phyloP scores from a whole-genome alignment of 768 basidiomycete species.

The Tephrocybe sp. region DNA sequence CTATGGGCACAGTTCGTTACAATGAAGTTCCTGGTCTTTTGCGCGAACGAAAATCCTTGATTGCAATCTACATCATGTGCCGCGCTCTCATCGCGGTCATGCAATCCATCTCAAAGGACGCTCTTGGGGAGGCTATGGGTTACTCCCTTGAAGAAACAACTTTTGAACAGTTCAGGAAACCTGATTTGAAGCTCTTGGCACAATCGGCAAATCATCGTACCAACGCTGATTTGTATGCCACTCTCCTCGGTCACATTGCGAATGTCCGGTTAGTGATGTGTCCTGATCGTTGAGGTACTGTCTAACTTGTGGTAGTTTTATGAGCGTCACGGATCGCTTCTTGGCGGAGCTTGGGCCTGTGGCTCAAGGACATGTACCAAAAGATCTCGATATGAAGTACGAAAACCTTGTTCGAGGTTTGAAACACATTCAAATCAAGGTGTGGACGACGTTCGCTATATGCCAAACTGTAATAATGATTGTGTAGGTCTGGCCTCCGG shows the following conservation, averaged over 20 bases:
- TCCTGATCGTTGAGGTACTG: background rate
- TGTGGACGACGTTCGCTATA: constrained; percentile 21
- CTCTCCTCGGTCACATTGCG: constrained; percentile 80
- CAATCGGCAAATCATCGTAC: constrained; percentile 74
- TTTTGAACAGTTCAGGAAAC: constrained; percentile 79
- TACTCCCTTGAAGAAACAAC: constrained; percentile 83
- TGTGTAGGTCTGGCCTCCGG: constrained; percentile 84
- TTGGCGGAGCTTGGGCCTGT: constrained; percentile 75
- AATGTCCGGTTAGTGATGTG: constrained; percentile 60
- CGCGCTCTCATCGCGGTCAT: constrained; percentile 79
- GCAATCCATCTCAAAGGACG: constrained; percentile 69
- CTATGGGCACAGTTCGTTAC: constrained; percentile 32
- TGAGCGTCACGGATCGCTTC: constrained; percentile 92
- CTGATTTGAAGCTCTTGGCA: constrained; percentile 61
- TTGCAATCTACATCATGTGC: constrained; percentile 88
- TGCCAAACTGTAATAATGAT: background rate
- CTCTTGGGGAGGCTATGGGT: constrained; percentile 74
- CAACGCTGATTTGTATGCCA: constrained; percentile 81
- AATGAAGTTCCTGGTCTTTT: constrained; percentile 51
- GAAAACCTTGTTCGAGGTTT: constrained; percentile 84
- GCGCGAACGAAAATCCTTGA: constrained; percentile 73
- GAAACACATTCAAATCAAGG: constrained; percentile 80
- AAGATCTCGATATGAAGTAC: constrained; percentile 77
- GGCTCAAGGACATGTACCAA: constrained; percentile 69
- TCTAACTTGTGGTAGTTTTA: constrained; percentile 51